Evolutionary conservation across 108 stramenopile genomes (phyloP), one percentile per base, ranked within the genome.

Genomic region (Pseudonitzschia pungens): DNA sequence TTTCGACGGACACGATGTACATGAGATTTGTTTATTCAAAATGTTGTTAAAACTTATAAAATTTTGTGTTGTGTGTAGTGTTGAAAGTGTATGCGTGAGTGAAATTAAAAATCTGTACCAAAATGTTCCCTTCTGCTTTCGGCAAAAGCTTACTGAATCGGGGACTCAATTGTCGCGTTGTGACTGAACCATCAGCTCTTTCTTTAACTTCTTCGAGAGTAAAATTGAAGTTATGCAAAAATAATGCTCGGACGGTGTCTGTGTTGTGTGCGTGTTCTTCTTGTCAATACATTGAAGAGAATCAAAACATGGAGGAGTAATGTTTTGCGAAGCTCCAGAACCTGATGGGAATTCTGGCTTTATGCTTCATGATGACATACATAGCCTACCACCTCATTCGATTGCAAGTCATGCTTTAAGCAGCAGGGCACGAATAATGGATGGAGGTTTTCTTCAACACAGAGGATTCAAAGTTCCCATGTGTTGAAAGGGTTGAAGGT

Each of bases 141-240:
- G 11, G 42, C 42, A 43, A 43, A 43, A 43, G 42, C 42, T 43
- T 43, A 43, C 11, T 43, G 11, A 43, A 43, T 43, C 42, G 42
- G 42, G 9, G 42, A 43, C 11, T 8, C 45, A 6, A 48, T 8
- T 48, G 18, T 48, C 45, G n/a, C n/a, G 14, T 48, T 12, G 18
- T 8, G 45, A 48, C 5, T 24, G 22, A 55, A 55, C 7, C 2
- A 55, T 12, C 9, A 22, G 54, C 54, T 2, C 20, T 24, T 48
- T 24, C 24, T 21, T 10, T 55, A 55, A 55, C 21, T 55, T 26
- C 54, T 55, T 55, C 22, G 54, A 55, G 26, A 11, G 54, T 22
- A 55, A 55, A 55, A 55, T 55, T 55, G 54, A 55, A 55, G 54
- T 26, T 26, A 55, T 55, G 3, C 54, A 55, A 55, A 48, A 55